Conservation (phyloP, 2,329 filamentous ascomycete species). For the Magnaporthales sp. region DNA sequence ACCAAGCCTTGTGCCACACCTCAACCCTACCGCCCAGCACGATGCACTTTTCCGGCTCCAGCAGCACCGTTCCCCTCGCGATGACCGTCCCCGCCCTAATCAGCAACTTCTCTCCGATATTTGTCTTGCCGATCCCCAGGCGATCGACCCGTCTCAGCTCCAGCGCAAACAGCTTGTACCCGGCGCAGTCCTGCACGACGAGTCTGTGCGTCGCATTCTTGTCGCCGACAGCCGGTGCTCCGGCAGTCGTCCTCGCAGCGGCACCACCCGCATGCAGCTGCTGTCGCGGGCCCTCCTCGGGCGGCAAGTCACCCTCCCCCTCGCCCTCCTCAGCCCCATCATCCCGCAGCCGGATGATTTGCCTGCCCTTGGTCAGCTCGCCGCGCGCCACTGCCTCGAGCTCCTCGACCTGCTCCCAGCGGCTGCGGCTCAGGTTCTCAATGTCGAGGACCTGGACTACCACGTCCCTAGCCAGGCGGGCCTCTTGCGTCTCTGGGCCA, state of each 20-base stretch:
- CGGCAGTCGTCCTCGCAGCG: conserved; percentile 5
- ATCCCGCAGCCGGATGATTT: conserved; percentile 63
- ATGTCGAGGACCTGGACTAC: conserved; percentile 79
- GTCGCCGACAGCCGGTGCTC: conserved; percentile 15
- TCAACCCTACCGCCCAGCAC: conserved; percentile 86
- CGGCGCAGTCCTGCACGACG: conserved; percentile 70
- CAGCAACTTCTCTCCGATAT: conserved; percentile 76
- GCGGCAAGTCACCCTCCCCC: conserved; percentile 5
- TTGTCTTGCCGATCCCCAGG: conserved; percentile 53
- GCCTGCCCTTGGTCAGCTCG: conserved; percentile 65
- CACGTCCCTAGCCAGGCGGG: conserved; percentile 50
- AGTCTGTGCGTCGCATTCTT: conserved; percentile 65
- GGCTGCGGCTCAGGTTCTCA: conserved; percentile 69
- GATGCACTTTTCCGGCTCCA: conserved; percentile 60
- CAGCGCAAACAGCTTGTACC: conserved; percentile 60
- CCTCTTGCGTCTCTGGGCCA: conserved; percentile 40
- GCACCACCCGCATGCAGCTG: conserved; percentile 5
- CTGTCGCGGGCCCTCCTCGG: conserved; percentile 4
- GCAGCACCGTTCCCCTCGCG: conserved; percentile 67
- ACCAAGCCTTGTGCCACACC: conserved; percentile 69
- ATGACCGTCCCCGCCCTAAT: conserved; percentile 57
- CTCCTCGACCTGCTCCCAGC: conserved; percentile 82
- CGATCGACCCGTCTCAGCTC: conserved; percentile 61
- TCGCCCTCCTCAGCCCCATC: conserved; percentile 32
- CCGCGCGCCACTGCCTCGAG: conserved; percentile 67